phyloP scores from a whole-genome alignment of 306 rosid species.

The Rubus idaeus region DNA sequence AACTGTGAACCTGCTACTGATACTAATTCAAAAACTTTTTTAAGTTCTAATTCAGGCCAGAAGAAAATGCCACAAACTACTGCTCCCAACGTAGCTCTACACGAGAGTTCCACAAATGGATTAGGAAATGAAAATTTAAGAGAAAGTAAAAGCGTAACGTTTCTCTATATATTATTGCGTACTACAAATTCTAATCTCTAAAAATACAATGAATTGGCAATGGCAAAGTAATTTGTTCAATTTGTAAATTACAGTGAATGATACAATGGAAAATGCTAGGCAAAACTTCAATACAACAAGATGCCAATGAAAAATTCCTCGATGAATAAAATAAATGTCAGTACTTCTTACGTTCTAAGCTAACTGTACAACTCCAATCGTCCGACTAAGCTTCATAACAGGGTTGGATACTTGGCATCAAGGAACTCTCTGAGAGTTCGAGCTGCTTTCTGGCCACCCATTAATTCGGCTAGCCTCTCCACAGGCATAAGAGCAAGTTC shows the following conservation, averaged over 20 bases:
- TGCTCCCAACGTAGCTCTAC: not conserved
- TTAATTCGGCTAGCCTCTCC: constrained; percentile 69
- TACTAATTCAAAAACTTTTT: no score
- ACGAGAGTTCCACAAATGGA: not conserved
- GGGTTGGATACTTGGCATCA: constrained; percentile 95
- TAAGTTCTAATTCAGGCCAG: not conserved
- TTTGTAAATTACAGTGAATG: not conserved
- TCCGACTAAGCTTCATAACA: constrained; percentile 42
- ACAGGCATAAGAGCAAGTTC: constrained; percentile 85
- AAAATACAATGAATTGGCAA: not conserved
- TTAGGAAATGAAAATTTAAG: not conserved
- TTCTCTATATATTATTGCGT: not conserved
- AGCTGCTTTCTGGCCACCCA: constrained; percentile 97
- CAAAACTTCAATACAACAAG: not conserved
- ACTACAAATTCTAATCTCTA: not conserved
- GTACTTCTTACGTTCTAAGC: not conserved
- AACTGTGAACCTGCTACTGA: no score
- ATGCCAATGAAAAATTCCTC: not conserved
- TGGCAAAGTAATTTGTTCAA: not conserved
- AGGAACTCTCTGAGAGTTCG: constrained; percentile 86
- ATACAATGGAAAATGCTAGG: not conserved
- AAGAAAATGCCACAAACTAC: not conserved
- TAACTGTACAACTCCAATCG: constrained; percentile 5
- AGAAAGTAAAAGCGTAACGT: not conserved
- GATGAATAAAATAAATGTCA: not conserved